Evolutionary conservation across 75 land plant species (phyloP), one percentile per base, ranked within the genome.

Genomic region (Pinus taeda): DNA sequence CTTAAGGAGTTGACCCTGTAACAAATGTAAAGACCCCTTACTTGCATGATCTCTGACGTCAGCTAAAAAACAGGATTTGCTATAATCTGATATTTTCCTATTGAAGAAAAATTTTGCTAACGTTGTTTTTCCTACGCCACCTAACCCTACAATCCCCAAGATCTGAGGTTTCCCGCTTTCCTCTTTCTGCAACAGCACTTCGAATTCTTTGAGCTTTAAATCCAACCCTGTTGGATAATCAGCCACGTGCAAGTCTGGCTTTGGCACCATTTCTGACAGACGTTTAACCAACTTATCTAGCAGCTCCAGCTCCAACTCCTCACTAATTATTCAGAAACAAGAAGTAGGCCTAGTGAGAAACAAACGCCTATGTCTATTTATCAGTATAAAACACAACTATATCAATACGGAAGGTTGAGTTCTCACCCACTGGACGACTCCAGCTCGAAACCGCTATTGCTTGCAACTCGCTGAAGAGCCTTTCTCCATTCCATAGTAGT

Each of bases 41-140:
- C 26, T 26, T 26, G 26, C 26, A 26, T 26, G 26, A 26, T 26
- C 26, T 26, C 26, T 26, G 26, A 26, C 26, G 26, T 26, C 26
- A 26, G 26, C 26, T 26, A 26, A 26, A 26, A 26, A 26, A 0
- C 26, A 26, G 26, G 26, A 26, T 26, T 26, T 0, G 26, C 26
- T 26, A 26, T 26, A 26, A 26, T 0, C 26, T 26, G 0, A 26
- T 26, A 0, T 26, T 0, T 26, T 26, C 26, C 0, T 0, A 26
- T 26, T 26, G 26, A 26, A 26, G 26, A 26, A 26, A 26, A 26
- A 0, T 26, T 26, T 26, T 29, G 71, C 71, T 3, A 67, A 42
- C 3, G 71, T 57, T 57, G 79, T 78, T 56, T 55, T 78, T 18
- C 59, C 26, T 13, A 59, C 49, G n/a, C 71, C 71, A 8, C 57